A percentile compares a stretch with the other conserved stretches of the same genome.
Conservation (phyloP, 2,329 filamentous ascomycete species). For the Fusarium guadeloupense region DNA sequence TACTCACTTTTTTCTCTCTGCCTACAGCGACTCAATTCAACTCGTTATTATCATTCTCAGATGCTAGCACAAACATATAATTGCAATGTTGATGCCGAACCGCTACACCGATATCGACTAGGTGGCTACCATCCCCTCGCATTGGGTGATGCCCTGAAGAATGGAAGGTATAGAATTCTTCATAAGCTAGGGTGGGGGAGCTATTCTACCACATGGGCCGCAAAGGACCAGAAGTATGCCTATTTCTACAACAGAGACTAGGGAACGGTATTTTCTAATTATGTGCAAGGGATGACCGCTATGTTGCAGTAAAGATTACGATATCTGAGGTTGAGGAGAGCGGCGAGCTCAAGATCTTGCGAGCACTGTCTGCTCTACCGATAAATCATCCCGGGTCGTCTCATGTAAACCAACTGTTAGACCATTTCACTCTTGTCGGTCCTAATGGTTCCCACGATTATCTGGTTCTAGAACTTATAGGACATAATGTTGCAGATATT, state of each 20-base stretch:
- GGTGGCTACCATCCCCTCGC: constrained; percentile 55
- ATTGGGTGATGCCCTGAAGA: constrained; percentile 51
- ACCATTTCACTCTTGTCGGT: constrained; percentile 12
- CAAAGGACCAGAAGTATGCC: constrained; percentile 43
- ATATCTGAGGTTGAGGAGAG: background rate
- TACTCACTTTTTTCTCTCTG: no score
- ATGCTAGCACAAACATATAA: constrained; percentile 5
- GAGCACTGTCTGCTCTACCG: background rate
- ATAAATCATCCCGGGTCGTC: background rate
- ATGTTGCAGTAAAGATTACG: constrained; percentile 30
- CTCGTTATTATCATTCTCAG: background rate
- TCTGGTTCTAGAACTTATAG: constrained; percentile 19
- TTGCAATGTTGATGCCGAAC: constrained; percentile 28
- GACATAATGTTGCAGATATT: constrained; percentile 10
- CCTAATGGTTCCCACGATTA: constrained; percentile 25
- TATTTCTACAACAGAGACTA: background rate
- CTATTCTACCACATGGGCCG: constrained; percentile 58
- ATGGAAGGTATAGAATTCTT: constrained; percentile 52
- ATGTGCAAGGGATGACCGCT: background rate
- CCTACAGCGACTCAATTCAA: no score
- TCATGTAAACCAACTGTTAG: constrained; percentile 3
- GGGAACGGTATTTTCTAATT: background rate
- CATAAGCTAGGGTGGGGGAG: constrained; percentile 57
- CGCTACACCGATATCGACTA: constrained; percentile 43
- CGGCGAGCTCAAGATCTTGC: constrained; percentile 4